Evolutionary conservation across 768 basidiomycete genomes (phyloP), one percentile per base, ranked within the genome.

Genomic region (Leccinellum rugosiceps): DNA sequence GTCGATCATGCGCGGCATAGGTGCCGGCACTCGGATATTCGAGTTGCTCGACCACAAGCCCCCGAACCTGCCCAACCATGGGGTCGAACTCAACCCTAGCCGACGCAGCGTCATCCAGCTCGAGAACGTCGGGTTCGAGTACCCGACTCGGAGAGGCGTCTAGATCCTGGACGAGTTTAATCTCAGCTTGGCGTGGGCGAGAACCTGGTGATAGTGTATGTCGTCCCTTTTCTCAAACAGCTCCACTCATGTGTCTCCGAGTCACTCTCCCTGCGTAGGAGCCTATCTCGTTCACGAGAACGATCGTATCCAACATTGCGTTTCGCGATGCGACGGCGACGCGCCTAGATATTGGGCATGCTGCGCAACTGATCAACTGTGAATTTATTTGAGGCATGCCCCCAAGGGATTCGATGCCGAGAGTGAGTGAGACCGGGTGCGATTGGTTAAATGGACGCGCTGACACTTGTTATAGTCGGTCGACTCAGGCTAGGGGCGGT

Each of bases 1-100:
- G 13, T 94, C 93, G 41, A 87, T 98, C 54, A 98, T 98, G 96
- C 92, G 93, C 53, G 96, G 92, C 56, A 85, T 98, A 53, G 96
- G 96, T 56, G 96, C 96, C 1, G 92, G 94, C 17, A 82, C 84
- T 0, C 88, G 96, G 23, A 88, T 98, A 17, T 98, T 98, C 71
- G 92, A 95, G 60, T 83, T 98, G 14, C 77, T 98, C 11, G 94
- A 93, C 65, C 84, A 94, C 46, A 73, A 76, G 28, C 90, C 94
- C 17, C 82, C 81, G 32, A 91, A 97, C 62, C 82, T 83, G 4
- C 81, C 87, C 5, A 77, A 78, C 32, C 72, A 74, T 15, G 95
- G 95, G 3, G 70, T 82, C 14, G 72, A 77, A 1, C 72, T 96
- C 32, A 67, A 80, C 32, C 70, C 80, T 14, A 67, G 78, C 23